These are phyloP conservation scores for Hanseniaspora sp. DNA, from an alignment of 1,139 yeast species.

Conservation along the genomic window DNA sequence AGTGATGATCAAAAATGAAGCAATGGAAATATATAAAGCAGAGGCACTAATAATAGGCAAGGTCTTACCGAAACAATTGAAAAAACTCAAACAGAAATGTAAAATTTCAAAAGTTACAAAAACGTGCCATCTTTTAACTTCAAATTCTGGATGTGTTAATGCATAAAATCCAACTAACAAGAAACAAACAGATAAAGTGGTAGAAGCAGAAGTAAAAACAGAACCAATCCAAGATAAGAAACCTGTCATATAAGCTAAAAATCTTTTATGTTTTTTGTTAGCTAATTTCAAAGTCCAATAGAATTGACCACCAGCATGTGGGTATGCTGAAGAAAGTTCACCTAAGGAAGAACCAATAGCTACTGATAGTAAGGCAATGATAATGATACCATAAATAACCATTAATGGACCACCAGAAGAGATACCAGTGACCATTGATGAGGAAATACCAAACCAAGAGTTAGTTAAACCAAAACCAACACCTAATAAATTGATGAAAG, in stretches of 20 bases:
- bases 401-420: conserved; percentile 58
- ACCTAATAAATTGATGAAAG: conserved; percentile 44
- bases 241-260: conserved; percentile 48
- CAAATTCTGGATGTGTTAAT: conserved; percentile 38
- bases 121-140: conserved; percentile 46
- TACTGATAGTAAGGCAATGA: conserved; percentile 43
- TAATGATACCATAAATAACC: conserved; percentile 56
- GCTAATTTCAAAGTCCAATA: conserved; percentile 52
- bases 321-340: conserved; percentile 47
- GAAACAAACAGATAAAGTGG: conserved; percentile 44
- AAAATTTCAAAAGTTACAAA: conserved; percentile 42
- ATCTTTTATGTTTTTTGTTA: conserved; percentile 39
- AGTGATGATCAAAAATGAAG: conserved; percentile 45
- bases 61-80: conserved; percentile 49
- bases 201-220: conserved; percentile 49
- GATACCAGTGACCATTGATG: conserved; percentile 52
- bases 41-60: conserved; percentile 43
- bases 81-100: conserved; percentile 37
- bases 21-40: conserved; percentile 45
- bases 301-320: conserved; percentile 59
- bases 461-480: conserved; percentile 62
- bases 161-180: conserved; percentile 48
- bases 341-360: conserved; percentile 45
- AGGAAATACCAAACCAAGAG: conserved; percentile 61
- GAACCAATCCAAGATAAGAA: conserved; percentile 52